Percentiles rank a stretch among this genome's conserved stretches.
Evolutionary conservation across 2,329 filamentous ascomycete species (phyloP).

Genomic region (Ophiosphaerella narmari): DNA sequence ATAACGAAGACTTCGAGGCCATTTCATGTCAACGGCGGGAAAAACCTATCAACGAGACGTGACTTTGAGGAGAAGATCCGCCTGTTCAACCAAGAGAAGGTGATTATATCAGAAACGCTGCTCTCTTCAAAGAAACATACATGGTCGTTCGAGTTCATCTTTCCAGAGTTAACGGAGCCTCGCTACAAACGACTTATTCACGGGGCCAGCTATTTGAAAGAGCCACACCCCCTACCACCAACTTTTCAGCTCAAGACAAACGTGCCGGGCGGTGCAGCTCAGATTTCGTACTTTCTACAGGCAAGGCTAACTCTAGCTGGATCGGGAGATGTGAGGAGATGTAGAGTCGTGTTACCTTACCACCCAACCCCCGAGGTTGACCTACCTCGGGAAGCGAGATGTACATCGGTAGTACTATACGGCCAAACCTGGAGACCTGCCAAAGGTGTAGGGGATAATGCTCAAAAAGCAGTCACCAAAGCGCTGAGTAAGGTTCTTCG

Average conservation of each 20-base stretch:
- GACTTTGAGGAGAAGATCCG: conserved; percentile 34
- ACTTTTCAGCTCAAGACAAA: conserved; percentile 36
- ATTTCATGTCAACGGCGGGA: conserved; percentile 21
- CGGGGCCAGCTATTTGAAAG: conserved; percentile 34
- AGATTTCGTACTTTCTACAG: conserved; percentile 38
- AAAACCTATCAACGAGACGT: conserved; percentile 18
- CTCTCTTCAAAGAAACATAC: conserved; percentile 34
- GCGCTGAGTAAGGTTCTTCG: conserved; percentile 24
- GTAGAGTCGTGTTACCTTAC: conserved; percentile 32
- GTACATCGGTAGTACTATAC: conserved; percentile 31
- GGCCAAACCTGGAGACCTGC: conserved; percentile 34
- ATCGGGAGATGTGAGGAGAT: conserved; percentile 17
- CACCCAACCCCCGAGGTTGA: conserved; percentile 23
- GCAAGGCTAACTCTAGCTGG: conserved; percentile 26
- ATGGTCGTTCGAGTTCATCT: conserved; percentile 43
- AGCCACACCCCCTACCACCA: conserved; percentile 41
- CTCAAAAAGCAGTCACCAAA: conserved; percentile 24
- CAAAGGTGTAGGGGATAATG: conserved; percentile 14
- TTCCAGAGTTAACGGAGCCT: conserved; percentile 37
- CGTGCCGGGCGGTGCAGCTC: conserved; percentile 31
- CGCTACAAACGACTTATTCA: conserved; percentile 32
- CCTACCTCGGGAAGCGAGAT: conserved; percentile 19
- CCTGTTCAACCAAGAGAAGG: conserved; percentile 36
- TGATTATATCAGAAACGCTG: conserved; percentile 21
- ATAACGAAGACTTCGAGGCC: conserved; percentile 40